Base-by-base conservation (phyloP, 495 filamentous ascomycete genomes). In the Baudoinia panamericana region DNA sequence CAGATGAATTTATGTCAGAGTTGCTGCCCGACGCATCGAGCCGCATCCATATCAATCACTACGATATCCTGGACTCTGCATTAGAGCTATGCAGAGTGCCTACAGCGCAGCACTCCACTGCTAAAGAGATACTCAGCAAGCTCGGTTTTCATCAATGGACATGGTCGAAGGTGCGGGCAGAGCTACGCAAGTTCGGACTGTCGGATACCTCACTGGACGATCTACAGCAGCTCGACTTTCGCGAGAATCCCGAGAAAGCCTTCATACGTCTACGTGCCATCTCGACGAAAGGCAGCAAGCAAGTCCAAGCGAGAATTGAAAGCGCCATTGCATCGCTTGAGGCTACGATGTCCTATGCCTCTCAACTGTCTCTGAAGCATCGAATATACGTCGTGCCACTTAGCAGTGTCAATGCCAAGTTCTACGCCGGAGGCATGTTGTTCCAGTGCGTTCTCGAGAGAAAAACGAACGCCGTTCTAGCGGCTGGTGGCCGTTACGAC, bases 401-500 rank as follows among this genome's bases (percentile, higher is more conserved):
- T 10, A 81, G 80, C 48, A 92, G 82, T 54, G 70, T 88, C 51
- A 93, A 95, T 56, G 87, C 93, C 52, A 82, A 82, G 32, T 94
- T 96, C 59, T 97, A 90, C 61, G 67, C 72, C 26, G 84, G 83
- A 7, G 85, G 87, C 25, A 66, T 96, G 16, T 63, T 96, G 19
- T 97, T 97, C 56, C 78, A 92, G 47, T 96, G 87, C 47, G 59
- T 95, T 1, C 86, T 84, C 50, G 92, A 96, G 59, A 78, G 69
- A 40, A 93, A 88, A 58, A 25, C 43, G 7, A 75, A 75, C 48
- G 80, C 90, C 48, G 82, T 96, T 8, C 84, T 97, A 50, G 90
- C 88, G 0, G 90, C 87, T 24, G 90, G 90, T 34, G 90, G 90
- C 20, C 77, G 90, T 20, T 97, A 96, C 57, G 90, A 97, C 56